These are phyloP conservation scores for Taphrina wiesneri DNA, from an alignment of 1,139 yeast genomes.

Conservation along the genomic window DNA sequence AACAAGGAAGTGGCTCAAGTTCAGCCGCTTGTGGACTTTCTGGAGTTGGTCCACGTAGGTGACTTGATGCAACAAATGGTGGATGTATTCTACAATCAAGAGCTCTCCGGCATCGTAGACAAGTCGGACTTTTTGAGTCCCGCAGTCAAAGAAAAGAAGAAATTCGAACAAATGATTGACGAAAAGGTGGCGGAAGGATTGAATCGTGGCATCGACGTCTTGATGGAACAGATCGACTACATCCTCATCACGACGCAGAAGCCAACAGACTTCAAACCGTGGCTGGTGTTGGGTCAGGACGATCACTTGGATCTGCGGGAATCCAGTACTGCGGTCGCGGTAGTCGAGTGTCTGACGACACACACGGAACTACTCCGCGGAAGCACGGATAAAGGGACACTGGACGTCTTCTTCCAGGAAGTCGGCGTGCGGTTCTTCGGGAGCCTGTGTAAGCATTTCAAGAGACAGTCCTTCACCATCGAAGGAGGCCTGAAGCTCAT, in stretches of 20 bases:
- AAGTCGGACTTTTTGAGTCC: slow-evolving; percentile 78
- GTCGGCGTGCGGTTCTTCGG: slow-evolving; percentile 84
- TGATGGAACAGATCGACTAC: slow-evolving; percentile 72
- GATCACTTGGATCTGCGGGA: slow-evolving; percentile 27
- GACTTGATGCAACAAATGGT: slow-evolving; percentile 91
- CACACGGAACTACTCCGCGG: slow-evolving; percentile 76
- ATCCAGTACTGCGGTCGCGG: slow-evolving; percentile 52
- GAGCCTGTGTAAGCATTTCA: slow-evolving; percentile 70
- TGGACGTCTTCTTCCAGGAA: slow-evolving; percentile 92
- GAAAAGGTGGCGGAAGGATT: slow-evolving; percentile 90
- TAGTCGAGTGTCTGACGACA: slow-evolving; percentile 63
- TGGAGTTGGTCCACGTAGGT: slow-evolving; percentile 88
- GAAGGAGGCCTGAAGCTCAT: slow-evolving; percentile 75
- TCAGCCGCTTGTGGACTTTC: slow-evolving; percentile 82
- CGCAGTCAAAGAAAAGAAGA: slow-evolving; percentile 75
- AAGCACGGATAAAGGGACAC: slow-evolving; percentile 80
- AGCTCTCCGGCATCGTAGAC: slow-evolving; percentile 67
- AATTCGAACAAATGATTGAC: slow-evolving; percentile 77
- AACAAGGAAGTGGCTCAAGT: slow-evolving; percentile 47
- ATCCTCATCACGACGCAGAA: slow-evolving; percentile 55
- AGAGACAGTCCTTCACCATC: slow-evolving; percentile 67
- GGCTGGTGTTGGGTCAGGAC: slow-evolving; percentile 39
- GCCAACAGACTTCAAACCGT: slow-evolving; percentile 57
- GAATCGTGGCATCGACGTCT: slow-evolving; percentile 82
- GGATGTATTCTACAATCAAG: slow-evolving; percentile 86